These are phyloP conservation scores for Trebouxia sp. DNA, from an alignment of 139 green algal species.

Conservation along the genomic window DNA sequence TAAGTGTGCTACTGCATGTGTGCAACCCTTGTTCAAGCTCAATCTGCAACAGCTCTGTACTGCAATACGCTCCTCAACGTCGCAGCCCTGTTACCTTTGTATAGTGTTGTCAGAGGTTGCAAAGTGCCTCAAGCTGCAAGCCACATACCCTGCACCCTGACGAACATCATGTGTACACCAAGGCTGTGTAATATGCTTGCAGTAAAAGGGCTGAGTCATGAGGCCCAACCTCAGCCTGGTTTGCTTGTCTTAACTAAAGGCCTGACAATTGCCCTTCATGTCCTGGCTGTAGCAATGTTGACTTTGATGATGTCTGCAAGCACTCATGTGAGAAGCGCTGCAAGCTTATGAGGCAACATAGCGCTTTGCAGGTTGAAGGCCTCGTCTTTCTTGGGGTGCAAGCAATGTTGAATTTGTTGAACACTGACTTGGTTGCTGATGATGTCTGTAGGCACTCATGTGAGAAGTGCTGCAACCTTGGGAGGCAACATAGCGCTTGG, in stretches of 20 bases:
- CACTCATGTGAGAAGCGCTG: conserved; percentile 64
- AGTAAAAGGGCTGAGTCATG: background rate
- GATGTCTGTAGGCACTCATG: conserved; percentile 62
- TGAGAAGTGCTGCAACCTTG: conserved; percentile 69
- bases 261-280: background rate
- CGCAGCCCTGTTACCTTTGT: too few species aligned
- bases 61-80: too few species aligned
- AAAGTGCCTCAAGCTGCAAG: too few species aligned
- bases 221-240: background rate
- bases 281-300: background rate
- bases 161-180: background rate
- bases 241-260: background rate
- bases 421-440: background rate
- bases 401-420: background rate
- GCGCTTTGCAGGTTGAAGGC: conserved; percentile 35
- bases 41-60: too few species aligned
- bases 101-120: too few species aligned
- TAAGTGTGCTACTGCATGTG: too few species aligned
- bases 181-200: background rate
- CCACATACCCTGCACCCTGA: too few species aligned
- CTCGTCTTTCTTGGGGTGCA: conserved; percentile 24
- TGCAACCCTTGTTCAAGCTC: too few species aligned
- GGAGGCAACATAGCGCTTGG: conserved; percentile 68
- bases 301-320: conserved; percentile 50
- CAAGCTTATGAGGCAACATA: conserved; percentile 72